phyloP scores from a whole-genome alignment of 768 basidiomycete genomes.

The Leccinellum luteum region DNA sequence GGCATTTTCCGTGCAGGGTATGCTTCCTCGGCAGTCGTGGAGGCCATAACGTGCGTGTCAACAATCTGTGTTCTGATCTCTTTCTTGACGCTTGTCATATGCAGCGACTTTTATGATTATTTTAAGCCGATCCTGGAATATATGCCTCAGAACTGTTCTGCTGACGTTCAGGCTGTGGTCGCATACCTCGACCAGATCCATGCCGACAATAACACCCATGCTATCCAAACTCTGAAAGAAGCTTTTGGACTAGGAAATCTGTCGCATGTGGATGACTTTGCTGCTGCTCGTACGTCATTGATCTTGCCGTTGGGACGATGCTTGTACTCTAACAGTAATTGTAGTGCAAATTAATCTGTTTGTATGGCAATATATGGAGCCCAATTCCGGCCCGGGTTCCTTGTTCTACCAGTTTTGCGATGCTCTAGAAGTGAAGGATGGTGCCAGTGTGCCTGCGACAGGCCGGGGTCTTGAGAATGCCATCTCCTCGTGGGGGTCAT shows the following conservation, averaged over 20 bases:
- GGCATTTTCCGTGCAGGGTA: conserved; percentile 42
- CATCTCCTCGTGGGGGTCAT: conserved; percentile 56
- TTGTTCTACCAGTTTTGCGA: conserved; percentile 41
- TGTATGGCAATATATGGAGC: conserved; percentile 67
- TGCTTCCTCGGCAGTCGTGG: conserved; percentile 47
- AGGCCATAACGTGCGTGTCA: conserved; percentile 40
- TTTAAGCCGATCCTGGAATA: conserved; percentile 66
- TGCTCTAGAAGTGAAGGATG: conserved; percentile 38
- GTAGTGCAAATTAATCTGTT: conserved; percentile 51
- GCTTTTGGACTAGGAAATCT: conserved; percentile 56
- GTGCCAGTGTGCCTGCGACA: conserved; percentile 37
- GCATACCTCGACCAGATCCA: conserved; percentile 60
- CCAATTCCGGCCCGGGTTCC: conserved; percentile 43
- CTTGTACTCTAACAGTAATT: conserved; percentile 22
- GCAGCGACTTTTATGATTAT: conserved; percentile 41
- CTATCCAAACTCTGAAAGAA: conserved; percentile 54
- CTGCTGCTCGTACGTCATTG: conserved; percentile 45
- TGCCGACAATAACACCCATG: conserved; percentile 38
- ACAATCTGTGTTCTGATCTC: not conserved
- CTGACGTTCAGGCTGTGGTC: conserved; percentile 65
- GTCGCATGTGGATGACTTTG: conserved; percentile 65
- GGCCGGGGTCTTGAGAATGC: conserved; percentile 67
- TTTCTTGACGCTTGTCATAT: not conserved
- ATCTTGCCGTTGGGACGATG: not conserved
- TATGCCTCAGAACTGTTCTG: conserved; percentile 73